Conservation (phyloP, 495 filamentous ascomycete species). For the Penicillium longicatenatum region DNA sequence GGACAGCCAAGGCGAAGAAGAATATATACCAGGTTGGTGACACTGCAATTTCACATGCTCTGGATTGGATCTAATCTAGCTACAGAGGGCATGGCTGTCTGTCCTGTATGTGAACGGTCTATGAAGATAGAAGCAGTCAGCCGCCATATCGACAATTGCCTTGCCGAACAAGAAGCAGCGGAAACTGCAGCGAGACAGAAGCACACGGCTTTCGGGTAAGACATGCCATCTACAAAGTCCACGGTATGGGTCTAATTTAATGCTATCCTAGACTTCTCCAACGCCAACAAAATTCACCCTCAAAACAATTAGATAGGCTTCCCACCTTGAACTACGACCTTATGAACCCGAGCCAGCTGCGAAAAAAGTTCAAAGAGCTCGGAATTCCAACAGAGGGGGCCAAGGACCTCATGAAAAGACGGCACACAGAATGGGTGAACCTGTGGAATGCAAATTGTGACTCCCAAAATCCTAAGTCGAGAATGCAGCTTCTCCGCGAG, state of each 20-base stretch:
- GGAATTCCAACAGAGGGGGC: conserved; percentile 76
- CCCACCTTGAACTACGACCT: conserved; percentile 79
- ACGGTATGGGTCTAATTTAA: conserved; percentile 15
- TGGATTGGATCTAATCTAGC: conserved; percentile 29
- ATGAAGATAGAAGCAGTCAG: conserved; percentile 80
- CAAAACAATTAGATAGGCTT: conserved; percentile 58
- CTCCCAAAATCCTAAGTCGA: conserved; percentile 67
- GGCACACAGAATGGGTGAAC: conserved; percentile 93
- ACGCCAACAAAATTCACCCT: conserved; percentile 13
- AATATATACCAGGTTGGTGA: conserved; percentile 29
- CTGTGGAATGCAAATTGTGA: conserved; percentile 98
- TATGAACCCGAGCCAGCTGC: conserved; percentile 71
- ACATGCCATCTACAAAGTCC: conserved; percentile 1
- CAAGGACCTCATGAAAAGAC: conserved; percentile 65
- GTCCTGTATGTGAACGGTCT: conserved; percentile 74
- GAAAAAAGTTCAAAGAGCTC: conserved; percentile 77
- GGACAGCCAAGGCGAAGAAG: conserved; percentile 45
- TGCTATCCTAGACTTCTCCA: conserved; percentile 3
- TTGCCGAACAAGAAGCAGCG: conserved; percentile 15
- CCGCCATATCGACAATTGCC: conserved; percentile 70
- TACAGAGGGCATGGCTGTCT: conserved; percentile 70
- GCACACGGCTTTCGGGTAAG: conserved; percentile 35
- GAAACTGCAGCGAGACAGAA: conserved; percentile 20
- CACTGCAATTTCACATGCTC: neutral
- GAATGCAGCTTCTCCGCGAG: conserved; percentile 71